phyloP scores from a whole-genome alignment of 345 rosid genomes.

The Arabidopsis suecica region DNA sequence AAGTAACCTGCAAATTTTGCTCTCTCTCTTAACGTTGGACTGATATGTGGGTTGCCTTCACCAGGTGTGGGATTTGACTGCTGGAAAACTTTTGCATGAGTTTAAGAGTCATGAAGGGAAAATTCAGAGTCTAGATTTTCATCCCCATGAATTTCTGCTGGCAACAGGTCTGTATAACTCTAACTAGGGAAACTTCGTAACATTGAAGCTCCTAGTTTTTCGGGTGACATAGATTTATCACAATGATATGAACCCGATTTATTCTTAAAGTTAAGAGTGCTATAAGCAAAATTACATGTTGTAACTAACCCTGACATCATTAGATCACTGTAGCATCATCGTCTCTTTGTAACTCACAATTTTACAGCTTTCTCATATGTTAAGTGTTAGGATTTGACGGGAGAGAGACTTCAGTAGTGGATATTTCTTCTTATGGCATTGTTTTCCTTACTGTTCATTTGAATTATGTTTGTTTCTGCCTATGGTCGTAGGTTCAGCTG shows the following conservation, averaged over 20 bases:
- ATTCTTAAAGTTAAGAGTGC: conserved; percentile 15
- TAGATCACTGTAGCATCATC: conserved; percentile 24
- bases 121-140: conserved; percentile 95
- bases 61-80: conserved; percentile 99
- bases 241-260: not conserved
- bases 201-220: conserved; percentile 1
- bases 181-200: conserved; percentile 19
- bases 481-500: conserved; percentile 82
- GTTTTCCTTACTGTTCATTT: not conserved
- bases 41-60: conserved; percentile 25
- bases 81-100: conserved; percentile 97
- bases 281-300: conserved; percentile 8
- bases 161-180: conserved; percentile 74
- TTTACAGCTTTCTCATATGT: conserved; percentile 1
- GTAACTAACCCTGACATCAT: conserved; percentile 13
- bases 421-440: not conserved
- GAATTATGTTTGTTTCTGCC: conserved; percentile 10
- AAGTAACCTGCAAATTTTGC: not conserved
- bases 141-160: conserved; percentile 92
- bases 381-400: conserved; percentile 2
- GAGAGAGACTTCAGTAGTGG: conserved; percentile 1
- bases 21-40: conserved; percentile 10
- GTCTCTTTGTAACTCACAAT: not conserved
- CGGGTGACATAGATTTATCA: conserved; percentile 10
- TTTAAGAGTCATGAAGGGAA: conserved; percentile 94